These are phyloP conservation scores for Rhizophora apiculata DNA, from an alignment of 345 rosid species.

Conservation along the genomic window DNA sequence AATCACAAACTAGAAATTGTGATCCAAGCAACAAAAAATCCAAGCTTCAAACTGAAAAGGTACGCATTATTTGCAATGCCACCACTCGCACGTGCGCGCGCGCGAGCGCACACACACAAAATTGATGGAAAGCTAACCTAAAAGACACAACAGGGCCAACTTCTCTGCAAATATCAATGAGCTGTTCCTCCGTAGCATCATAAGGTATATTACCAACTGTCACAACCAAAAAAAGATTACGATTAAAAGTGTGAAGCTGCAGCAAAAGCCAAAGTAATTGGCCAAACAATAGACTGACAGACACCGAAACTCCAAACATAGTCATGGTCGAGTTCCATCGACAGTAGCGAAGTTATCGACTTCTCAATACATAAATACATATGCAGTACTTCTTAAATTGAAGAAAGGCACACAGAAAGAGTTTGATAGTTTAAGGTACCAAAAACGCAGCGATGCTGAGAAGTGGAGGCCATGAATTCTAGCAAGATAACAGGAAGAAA, in stretches of 20 bases:
- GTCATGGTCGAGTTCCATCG: background rate
- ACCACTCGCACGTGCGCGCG: too few species aligned
- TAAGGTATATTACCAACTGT: slow-evolving; percentile 98
- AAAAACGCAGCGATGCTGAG: slow-evolving; percentile 97
- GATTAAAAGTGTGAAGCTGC: background rate
- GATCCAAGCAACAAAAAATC: too few species aligned
- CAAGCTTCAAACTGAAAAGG: too few species aligned
- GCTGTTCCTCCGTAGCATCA: slow-evolving; percentile 96
- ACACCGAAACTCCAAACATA: too few species aligned
- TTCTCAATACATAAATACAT: background rate
- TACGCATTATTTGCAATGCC: too few species aligned
- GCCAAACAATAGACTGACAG: background rate
- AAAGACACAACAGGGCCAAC: slow-evolving; percentile 98
- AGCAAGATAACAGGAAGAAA: slow-evolving; percentile 44
- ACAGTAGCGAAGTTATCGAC: background rate
- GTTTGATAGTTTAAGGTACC: slow-evolving; percentile 35
- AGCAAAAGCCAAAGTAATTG: background rate
- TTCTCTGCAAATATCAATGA: slow-evolving; percentile 89
- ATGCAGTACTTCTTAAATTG: background rate
- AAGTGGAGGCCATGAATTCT: slow-evolving; percentile 65
- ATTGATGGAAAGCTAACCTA: slow-evolving; percentile 50
- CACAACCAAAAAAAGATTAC: slow-evolving; percentile 1
- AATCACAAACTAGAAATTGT: too few species aligned
- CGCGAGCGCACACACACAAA: background rate
- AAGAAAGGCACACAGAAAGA: slow-evolving; percentile 7